A percentile compares a stretch with the other conserved stretches of the same genome.
Evolutionary conservation across 2,329 filamentous ascomycete genomes (phyloP).

Genomic region (Aureobasidium sp.): DNA sequence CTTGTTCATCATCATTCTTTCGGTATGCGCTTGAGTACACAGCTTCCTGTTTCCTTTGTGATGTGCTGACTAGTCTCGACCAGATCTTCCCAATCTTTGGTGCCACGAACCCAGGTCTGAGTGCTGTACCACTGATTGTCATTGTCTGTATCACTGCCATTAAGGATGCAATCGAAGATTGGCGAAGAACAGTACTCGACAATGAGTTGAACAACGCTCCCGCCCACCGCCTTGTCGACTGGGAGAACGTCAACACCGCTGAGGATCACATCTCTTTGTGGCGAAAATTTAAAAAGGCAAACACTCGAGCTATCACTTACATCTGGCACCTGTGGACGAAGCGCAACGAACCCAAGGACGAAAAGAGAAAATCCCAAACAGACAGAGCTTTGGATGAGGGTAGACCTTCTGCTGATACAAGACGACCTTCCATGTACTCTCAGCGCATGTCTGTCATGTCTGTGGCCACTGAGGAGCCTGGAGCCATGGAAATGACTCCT

Average conservation of each 20-base stretch:
- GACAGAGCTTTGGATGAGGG: conserved; percentile 47
- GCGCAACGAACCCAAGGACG: conserved; percentile 34
- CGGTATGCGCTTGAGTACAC: conserved; percentile 57
- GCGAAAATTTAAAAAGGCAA: conserved; percentile 87
- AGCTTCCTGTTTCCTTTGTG: background rate
- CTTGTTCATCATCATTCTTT: conserved; percentile 88
- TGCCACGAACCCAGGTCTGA: conserved; percentile 79
- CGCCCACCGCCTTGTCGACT: conserved; percentile 80
- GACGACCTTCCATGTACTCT: conserved; percentile 51
- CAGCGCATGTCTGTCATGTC: conserved; percentile 42
- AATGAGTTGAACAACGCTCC: conserved; percentile 94
- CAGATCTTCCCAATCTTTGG: conserved; percentile 97
- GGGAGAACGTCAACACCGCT: conserved; percentile 87
- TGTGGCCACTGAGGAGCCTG: conserved; percentile 43
- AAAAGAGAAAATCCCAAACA: conserved; percentile 44
- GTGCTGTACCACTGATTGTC: conserved; percentile 84
- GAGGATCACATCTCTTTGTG: conserved; percentile 80
- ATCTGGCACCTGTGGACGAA: conserved; percentile 44
- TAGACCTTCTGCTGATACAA: conserved; percentile 61
- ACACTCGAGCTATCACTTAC: conserved; percentile 54
- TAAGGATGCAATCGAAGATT: conserved; percentile 95
- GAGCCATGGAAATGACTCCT: conserved; percentile 85
- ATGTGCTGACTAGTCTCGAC: conserved; percentile 19
- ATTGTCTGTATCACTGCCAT: conserved; percentile 83
- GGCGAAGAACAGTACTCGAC: conserved; percentile 81